Percentiles rank a stretch among this genome's conserved stretches.
phyloP scores from a whole-genome alignment of 495 filamentous ascomycete genomes.

The Annulohypoxylon moriforme region DNA sequence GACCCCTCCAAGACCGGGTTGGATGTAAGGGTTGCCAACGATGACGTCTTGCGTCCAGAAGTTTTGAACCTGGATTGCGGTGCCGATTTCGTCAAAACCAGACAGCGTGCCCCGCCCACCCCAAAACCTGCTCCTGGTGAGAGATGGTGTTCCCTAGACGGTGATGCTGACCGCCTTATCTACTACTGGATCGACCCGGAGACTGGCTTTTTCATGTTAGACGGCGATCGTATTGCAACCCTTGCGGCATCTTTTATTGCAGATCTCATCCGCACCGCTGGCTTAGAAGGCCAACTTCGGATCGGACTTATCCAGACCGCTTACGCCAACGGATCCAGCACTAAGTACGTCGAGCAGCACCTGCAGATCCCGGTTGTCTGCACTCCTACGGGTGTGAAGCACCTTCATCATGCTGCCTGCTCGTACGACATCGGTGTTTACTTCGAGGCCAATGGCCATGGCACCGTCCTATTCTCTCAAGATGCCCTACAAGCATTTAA shows the following conservation, averaged over 20 bases:
- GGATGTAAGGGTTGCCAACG: slow-evolving; percentile 89
- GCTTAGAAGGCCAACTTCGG: slow-evolving; percentile 79
- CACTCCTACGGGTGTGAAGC: slow-evolving; percentile 96
- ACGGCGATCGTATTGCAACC: slow-evolving; percentile 96
- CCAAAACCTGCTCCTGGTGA: slow-evolving; percentile 79
- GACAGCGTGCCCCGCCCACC: slow-evolving; percentile 87
- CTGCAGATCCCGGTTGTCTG: slow-evolving; percentile 91
- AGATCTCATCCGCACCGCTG: slow-evolving; percentile 82
- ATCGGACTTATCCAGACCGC: slow-evolving; percentile 97
- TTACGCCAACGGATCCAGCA: slow-evolving; percentile 97
- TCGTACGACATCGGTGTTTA: slow-evolving; percentile 95
- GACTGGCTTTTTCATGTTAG: slow-evolving; percentile 85
- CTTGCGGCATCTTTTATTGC: slow-evolving; percentile 94
- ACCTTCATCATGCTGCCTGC: slow-evolving; percentile 93
- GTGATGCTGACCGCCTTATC: slow-evolving; percentile 93
- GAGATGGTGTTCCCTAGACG: slow-evolving; percentile 91
- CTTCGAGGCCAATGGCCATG: slow-evolving; percentile 98
- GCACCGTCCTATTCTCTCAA: slow-evolving; percentile 93
- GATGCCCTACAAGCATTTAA: slow-evolving; percentile 80
- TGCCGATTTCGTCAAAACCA: slow-evolving; percentile 97
- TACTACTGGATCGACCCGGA: slow-evolving; percentile 93
- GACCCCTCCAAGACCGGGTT: slow-evolving; percentile 72
- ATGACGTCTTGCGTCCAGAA: slow-evolving; percentile 89
- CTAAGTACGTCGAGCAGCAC: slow-evolving; percentile 86
- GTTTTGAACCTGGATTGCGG: slow-evolving; percentile 91